A percentile compares a stretch with the other conserved stretches of the same genome.
Evolutionary conservation across 2,329 filamentous ascomycete species (phyloP).

Genomic region (Gaeumannomyces sp.): DNA sequence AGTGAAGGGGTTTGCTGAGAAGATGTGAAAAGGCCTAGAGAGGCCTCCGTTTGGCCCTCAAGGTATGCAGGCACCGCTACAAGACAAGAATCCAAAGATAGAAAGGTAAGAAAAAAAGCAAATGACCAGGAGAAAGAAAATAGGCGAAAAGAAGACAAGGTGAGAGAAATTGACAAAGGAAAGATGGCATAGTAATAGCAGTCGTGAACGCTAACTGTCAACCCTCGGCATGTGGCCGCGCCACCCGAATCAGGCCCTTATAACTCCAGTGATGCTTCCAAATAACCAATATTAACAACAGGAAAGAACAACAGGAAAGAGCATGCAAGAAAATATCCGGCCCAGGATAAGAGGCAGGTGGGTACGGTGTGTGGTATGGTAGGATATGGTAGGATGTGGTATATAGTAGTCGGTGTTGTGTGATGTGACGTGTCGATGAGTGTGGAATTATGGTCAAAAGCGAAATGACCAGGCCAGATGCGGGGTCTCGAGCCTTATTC

Average conservation of each 20-base stretch:
- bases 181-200: neutral
- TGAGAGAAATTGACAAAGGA: neutral
- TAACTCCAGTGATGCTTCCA: conserved; percentile 2
- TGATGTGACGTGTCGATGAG: neutral
- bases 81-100: neutral
- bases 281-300: neutral
- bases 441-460: neutral
- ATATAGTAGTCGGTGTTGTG: neutral
- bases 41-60: neutral
- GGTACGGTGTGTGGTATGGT: neutral
- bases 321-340: neutral
- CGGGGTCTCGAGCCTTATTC: conserved; percentile 21
- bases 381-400: neutral
- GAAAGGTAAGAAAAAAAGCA: neutral
- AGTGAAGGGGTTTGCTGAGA: neutral
- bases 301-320: neutral
- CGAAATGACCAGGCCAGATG: conserved; percentile 6
- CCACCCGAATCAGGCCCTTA: neutral
- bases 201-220: conserved; percentile 1
- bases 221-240: neutral
- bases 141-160: too few species aligned
- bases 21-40: neutral
- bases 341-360: neutral
- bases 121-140: neutral
- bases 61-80: neutral